A percentile compares a stretch with the other conserved stretches of the same genome.
Conservation (phyloP, 176 grass and related monocot genomes). For the Rhynchospora pubera region DNA sequence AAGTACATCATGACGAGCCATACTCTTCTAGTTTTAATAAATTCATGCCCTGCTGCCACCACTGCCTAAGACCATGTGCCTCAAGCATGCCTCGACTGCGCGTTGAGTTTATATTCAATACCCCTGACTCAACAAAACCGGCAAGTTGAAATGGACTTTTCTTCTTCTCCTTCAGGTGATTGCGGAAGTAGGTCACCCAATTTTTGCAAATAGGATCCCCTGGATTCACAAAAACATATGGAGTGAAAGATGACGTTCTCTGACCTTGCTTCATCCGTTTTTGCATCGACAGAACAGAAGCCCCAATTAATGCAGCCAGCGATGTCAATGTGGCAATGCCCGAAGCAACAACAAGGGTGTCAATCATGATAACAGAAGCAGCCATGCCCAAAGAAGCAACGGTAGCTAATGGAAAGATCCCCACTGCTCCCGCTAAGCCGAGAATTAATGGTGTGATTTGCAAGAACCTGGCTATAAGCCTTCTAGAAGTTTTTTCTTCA, state of each 20-base stretch:
- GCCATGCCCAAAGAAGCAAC: slow-evolving; percentile 20
- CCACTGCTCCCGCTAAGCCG: not conserved
- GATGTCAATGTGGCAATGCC: slow-evolving; percentile 21
- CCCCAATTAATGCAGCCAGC: slow-evolving; percentile 5
- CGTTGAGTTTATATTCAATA: slow-evolving; percentile 20
- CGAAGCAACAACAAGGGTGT: slow-evolving; percentile 21
- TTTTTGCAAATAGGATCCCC: slow-evolving; percentile 20
- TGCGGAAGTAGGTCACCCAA: slow-evolving; percentile 28
- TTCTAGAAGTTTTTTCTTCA: slow-evolving; percentile 16
- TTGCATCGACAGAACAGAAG: slow-evolving; percentile 4
- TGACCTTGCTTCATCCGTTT: slow-evolving; percentile 4
- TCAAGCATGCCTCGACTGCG: not conserved
- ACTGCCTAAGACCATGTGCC: slow-evolving; percentile 23
- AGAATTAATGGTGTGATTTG: slow-evolving; percentile 19
- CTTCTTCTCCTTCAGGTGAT: slow-evolving; percentile 7
- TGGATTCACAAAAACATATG: slow-evolving; percentile 24
- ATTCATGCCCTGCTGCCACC: slow-evolving; percentile 24
- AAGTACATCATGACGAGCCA: not conserved
- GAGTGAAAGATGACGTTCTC: slow-evolving; percentile 9
- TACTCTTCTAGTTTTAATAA: not conserved
- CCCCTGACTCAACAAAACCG: slow-evolving; percentile 13
- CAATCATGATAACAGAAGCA: slow-evolving; percentile 23
- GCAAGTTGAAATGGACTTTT: slow-evolving; percentile 20
- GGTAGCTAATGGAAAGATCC: slow-evolving; percentile 15
- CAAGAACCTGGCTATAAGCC: slow-evolving; percentile 7